Evolutionary conservation across 768 basidiomycete genomes (phyloP), one percentile per base, ranked within the genome.

Genomic region (Psilocybe subaeruginosa): DNA sequence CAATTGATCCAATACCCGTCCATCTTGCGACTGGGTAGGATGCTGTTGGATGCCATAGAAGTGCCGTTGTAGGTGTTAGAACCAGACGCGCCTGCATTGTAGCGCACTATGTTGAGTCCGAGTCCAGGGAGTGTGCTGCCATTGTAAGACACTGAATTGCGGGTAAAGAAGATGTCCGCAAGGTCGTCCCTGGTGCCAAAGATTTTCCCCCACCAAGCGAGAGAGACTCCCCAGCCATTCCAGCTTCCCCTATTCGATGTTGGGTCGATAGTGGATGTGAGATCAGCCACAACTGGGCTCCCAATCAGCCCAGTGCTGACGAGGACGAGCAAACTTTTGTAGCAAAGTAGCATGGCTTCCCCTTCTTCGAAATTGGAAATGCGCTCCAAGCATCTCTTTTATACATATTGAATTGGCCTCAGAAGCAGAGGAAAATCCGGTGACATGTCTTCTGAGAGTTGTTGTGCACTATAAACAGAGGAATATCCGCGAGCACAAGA

Each of bases 141-240:
- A 12, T 56, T 66, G 33, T 41, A 66, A 7, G 62, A 46, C 4
- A 53, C 14, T 1, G 65, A 50, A 17, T 66, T 58, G 1, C 43
- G 16, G 14, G 61, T 63, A 59, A 66, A 66, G 53, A 66, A 66
- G 23, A 66, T 63, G 37, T 66, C 65, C 17, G 65, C 65, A 2
- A 66, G 41, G 53, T 66, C 59, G 45, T 49, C 56, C 23, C 59
- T 60, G 31, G 31, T 52, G 37, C 65, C 65, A 37, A 66, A 66
- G 14, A 63, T 55, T 52, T 66, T 66, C 16, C 61, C 65, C 65
- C 65, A 66, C 65, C 65, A 66, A 0, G 65, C 65, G 2, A 66
- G 65, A 31, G 65, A 66, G 3, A 66, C 65, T 4, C 65, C 65
- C 65, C 65, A 63, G 50, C 65, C 65, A 19, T 66, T 39, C 65